phyloP scores from a whole-genome alignment of 2,329 filamentous ascomycete genomes.

The Xylariaceae sp. region DNA sequence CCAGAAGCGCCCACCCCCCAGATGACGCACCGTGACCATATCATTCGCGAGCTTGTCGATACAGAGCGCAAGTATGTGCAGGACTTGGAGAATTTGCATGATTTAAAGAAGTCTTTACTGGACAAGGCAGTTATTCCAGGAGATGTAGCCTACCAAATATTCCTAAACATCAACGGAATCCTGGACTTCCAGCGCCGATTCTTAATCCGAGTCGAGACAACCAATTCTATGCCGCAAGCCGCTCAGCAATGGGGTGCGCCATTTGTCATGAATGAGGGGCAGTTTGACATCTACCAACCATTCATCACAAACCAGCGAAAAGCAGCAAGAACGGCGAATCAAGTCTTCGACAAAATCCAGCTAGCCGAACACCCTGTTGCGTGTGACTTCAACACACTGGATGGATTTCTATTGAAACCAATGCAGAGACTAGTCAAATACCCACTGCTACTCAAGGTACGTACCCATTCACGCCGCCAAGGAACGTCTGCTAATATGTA shows the following conservation, averaged over 20 bases:
- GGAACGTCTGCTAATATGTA: conserved; percentile 37
- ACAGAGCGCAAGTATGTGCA: conserved; percentile 98
- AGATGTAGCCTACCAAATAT: conserved; percentile 91
- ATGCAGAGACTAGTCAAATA: conserved; percentile 97
- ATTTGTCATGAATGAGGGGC: conserved; percentile 83
- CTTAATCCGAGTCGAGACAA: conserved; percentile 93
- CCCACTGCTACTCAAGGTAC: conserved; percentile 83
- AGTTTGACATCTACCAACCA: conserved; percentile 91
- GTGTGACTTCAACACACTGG: conserved; percentile 83
- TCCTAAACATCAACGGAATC: conserved; percentile 93
- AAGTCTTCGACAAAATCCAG: conserved; percentile 86
- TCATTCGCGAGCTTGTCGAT: conserved; percentile 89
- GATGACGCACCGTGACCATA: conserved; percentile 81
- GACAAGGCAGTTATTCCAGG: conserved; percentile 87
- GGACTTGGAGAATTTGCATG: conserved; percentile 91
- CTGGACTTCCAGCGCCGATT: conserved; percentile 96
- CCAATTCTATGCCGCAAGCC: conserved; percentile 78
- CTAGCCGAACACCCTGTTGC: conserved; percentile 80
- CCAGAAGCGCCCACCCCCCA: conserved; percentile 66
- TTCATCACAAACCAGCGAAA: conserved; percentile 97
- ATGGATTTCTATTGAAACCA: conserved; percentile 93
- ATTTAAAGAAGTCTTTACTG: conserved; percentile 88
- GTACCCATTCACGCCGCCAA: conserved; percentile 26
- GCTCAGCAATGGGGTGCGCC: conserved; percentile 95
- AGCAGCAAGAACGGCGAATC: conserved; percentile 82